phyloP scores from a whole-genome alignment of 2,329 filamentous ascomycete species.

The Fusarium sp. region DNA sequence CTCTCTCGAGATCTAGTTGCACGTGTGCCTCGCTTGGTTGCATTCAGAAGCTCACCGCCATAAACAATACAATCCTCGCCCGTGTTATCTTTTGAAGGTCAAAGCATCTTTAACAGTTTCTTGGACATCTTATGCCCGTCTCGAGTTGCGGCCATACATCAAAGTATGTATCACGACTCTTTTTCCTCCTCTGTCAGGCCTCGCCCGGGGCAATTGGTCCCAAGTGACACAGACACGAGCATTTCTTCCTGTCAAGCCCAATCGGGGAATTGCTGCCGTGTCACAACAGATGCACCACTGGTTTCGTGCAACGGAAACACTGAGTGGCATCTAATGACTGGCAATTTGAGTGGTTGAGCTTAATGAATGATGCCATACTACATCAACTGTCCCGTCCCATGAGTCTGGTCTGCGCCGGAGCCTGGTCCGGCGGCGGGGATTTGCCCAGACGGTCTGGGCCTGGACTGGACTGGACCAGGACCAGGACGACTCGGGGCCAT shows the following conservation, averaged over 20 bases:
- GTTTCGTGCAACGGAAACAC: not conserved
- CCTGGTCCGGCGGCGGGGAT: not conserved
- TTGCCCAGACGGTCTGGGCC: not conserved
- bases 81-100: not conserved
- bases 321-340: not conserved
- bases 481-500: not conserved
- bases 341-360: not conserved
- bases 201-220: not conserved
- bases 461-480: not conserved
- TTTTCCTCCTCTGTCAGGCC: not conserved
- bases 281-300: not conserved
- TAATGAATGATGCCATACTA: not conserved
- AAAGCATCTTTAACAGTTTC: not conserved
- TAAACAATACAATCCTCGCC: not conserved
- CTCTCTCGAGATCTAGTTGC: not conserved
- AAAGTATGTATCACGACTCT: not conserved
- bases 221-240: not conserved
- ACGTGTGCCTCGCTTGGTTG: not conserved
- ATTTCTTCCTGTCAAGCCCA: not conserved
- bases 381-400: not conserved
- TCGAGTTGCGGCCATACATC: not conserved
- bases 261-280: not conserved
- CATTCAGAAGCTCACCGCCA: not conserved
- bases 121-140: not conserved
- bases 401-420: not conserved